phyloP scores from a whole-genome alignment of 257 asterid species.

The Nicotiana tabacum region DNA sequence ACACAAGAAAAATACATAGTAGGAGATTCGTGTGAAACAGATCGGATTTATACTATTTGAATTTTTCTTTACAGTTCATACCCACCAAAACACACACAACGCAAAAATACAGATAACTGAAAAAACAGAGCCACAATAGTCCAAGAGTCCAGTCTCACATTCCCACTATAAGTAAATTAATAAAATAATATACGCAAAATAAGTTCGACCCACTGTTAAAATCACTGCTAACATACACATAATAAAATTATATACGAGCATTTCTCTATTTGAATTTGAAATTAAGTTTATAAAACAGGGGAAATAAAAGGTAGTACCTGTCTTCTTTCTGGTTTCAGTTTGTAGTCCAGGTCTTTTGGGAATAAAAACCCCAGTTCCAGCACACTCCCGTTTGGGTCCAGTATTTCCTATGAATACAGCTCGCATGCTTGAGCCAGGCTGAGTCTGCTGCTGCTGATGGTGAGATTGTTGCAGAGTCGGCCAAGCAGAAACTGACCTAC shows the following conservation, averaged over 20 bases:
- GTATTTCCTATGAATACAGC: conserved; percentile 38
- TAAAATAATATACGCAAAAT: neutral
- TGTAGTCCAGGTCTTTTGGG: conserved; percentile 47
- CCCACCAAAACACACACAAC: neutral
- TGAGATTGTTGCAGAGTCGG: conserved; percentile 42
- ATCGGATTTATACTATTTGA: neutral
- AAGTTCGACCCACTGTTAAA: neutral
- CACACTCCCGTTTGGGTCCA: conserved; percentile 42
- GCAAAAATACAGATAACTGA: neutral
- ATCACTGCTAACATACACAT: neutral
- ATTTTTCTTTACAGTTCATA: neutral
- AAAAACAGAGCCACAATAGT: neutral
- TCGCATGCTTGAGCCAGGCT: conserved; percentile 35
- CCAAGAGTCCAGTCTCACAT: neutral
- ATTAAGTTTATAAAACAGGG: neutral
- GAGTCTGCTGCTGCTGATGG: conserved; percentile 7
- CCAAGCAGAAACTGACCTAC: conserved; percentile 42
- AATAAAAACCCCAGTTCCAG: conserved; percentile 81
- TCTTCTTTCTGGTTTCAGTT: conserved; percentile 35
- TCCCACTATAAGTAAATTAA: neutral
- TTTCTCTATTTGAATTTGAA: neutral
- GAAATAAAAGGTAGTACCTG: conserved; percentile 28
- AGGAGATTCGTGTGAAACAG: neutral
- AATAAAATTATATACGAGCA: too few species aligned
- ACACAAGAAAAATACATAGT: neutral